These are phyloP conservation scores for Lachancea sp. DNA, from an alignment of 805 yeast species.

Conservation along the genomic window DNA sequence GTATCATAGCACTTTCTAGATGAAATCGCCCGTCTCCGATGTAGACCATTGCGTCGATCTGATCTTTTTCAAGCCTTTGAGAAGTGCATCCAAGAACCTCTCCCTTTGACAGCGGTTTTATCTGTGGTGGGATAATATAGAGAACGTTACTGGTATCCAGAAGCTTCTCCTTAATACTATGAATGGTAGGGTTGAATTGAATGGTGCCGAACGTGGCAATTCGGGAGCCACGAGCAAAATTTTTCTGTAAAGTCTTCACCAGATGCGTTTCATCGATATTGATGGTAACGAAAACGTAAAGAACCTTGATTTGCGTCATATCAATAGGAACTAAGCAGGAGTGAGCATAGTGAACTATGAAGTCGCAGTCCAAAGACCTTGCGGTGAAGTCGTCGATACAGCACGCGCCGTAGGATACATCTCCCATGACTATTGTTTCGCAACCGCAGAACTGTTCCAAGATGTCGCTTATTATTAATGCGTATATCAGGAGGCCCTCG, in stretches of 20 bases:
- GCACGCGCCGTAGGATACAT: constrained; percentile 97
- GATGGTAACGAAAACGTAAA: constrained; percentile 94
- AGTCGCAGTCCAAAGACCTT: constrained; percentile 84
- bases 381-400: constrained; percentile 97
- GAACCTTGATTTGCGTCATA: constrained; percentile 79
- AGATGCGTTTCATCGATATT: constrained; percentile 79
- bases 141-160: constrained; percentile 45
- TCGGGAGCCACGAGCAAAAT: constrained; percentile 57
- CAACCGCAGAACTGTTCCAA: constrained; percentile 83
- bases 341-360: constrained; percentile 94
- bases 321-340: constrained; percentile 95
- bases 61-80: constrained; percentile 60
- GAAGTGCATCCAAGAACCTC: constrained; percentile 97
- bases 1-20: constrained; percentile 93
- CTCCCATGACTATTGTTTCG: constrained; percentile 94
- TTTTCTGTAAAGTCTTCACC: constrained; percentile 63
- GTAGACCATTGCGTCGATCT: constrained; percentile 75
- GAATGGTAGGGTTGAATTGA: constrained; percentile 93
- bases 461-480: constrained; percentile 85
- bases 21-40: constrained; percentile 97
- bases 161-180: constrained; percentile 59
- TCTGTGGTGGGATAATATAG: constrained; percentile 78
- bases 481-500: constrained; percentile 85
- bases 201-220: constrained; percentile 91
- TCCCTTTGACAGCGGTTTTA: constrained; percentile 87